Evolutionary conservation across 257 asterid species (phyloP).

Genomic region (Cruciata laevipes): DNA sequence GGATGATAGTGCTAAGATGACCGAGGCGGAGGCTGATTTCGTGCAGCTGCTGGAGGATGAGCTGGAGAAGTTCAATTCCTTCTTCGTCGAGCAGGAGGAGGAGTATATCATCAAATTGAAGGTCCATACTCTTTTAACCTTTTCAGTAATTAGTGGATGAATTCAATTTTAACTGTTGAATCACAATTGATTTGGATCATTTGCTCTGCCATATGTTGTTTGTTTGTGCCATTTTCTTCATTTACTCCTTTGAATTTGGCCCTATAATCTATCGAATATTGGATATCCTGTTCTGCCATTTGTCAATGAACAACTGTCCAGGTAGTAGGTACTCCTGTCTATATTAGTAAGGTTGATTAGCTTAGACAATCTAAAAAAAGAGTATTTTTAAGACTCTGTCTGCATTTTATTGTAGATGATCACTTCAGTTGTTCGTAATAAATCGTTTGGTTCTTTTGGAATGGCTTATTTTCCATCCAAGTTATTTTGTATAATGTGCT

Average conservation of each 20-base stretch:
- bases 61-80: constrained; percentile 80
- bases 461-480: no score
- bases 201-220: neutral
- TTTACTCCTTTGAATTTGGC: no score
- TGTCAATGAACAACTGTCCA: neutral
- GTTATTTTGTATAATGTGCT: no score
- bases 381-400: no score
- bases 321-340: neutral
- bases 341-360: neutral
- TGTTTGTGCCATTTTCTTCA: no score
- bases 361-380: no score
- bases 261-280: neutral
- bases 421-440: no score
- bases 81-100: constrained; percentile 87
- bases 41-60: constrained; percentile 76
- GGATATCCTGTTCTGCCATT: no score
- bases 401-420: no score
- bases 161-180: neutral
- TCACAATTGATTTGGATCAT: neutral
- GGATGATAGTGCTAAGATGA: constrained; percentile 29
- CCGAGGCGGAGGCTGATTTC: constrained; percentile 66
- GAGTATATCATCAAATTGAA: constrained; percentile 76
- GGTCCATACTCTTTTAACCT: constrained; percentile 20
- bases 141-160: neutral
- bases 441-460: no score